phyloP scores from a whole-genome alignment of 2,329 filamentous ascomycete genomes.

The Sporothrix pseudoabietina region DNA sequence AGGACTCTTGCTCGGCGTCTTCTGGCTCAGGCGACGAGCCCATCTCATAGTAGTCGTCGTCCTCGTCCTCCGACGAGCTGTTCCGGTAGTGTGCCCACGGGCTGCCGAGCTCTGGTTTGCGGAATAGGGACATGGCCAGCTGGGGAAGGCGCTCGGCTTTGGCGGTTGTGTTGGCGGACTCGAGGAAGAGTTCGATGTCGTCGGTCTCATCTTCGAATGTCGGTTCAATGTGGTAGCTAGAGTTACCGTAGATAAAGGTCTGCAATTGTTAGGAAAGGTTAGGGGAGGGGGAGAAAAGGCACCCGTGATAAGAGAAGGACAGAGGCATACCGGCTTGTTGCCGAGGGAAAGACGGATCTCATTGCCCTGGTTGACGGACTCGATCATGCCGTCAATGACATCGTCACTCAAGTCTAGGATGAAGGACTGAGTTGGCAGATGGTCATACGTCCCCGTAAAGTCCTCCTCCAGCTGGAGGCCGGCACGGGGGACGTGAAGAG shows the following conservation, averaged over 20 bases:
- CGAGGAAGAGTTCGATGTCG: constrained; percentile 51
- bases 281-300: constrained; percentile 24
- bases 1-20: constrained; percentile 37
- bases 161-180: constrained; percentile 53
- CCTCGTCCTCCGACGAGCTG: constrained; percentile 34
- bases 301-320: neutral
- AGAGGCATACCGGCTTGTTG: constrained; percentile 57
- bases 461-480: constrained; percentile 61
- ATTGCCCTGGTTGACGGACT: constrained; percentile 59
- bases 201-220: constrained; percentile 52
- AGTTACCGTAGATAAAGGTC: constrained; percentile 58
- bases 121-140: constrained; percentile 55
- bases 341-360: constrained; percentile 61
- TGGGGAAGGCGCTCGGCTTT: constrained; percentile 53
- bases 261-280: constrained; percentile 38
- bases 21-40: constrained; percentile 32
- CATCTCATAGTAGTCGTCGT: constrained; percentile 34
- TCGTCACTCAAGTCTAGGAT: constrained; percentile 59
- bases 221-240: constrained; percentile 50
- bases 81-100: constrained; percentile 32
- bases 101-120: constrained; percentile 43
- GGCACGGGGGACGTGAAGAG: constrained; percentile 58
- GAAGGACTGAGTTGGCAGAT: constrained; percentile 58
- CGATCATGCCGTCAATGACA: constrained; percentile 65
- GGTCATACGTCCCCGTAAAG: constrained; percentile 49